These are phyloP conservation scores for Beauveria bassiana DNA, from an alignment of 2,329 filamentous ascomycete genomes.

Conservation along the genomic window DNA sequence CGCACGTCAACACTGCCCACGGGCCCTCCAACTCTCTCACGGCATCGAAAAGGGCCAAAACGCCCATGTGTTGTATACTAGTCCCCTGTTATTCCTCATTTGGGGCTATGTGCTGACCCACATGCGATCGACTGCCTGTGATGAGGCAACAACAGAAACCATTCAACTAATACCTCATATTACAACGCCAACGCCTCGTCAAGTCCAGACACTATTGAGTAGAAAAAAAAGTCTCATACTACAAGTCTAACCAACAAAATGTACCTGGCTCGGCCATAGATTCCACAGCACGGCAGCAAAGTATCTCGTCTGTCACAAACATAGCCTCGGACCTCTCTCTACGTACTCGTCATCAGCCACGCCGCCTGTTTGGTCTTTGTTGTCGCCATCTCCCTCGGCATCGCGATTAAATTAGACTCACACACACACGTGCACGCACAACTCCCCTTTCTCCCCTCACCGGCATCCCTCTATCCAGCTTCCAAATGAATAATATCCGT, in stretches of 20 bases:
- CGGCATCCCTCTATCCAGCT: neutral
- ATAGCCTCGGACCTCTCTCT: neutral
- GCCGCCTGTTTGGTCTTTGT: neutral
- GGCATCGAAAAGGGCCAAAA: neutral
- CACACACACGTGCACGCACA: neutral
- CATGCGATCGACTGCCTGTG: neutral
- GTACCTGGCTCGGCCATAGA: neutral
- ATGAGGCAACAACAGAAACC: neutral
- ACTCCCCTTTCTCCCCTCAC: neutral
- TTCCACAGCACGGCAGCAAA: neutral
- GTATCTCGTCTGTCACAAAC: neutral
- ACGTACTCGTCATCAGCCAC: neutral
- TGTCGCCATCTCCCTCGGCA: neutral
- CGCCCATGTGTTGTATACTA: neutral
- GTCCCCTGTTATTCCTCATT: neutral
- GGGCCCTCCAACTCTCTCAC: neutral
- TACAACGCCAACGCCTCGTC: neutral
- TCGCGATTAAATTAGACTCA: neutral
- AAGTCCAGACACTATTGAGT: no score
- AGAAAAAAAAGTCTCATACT: conserved; percentile 4
- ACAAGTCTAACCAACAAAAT: neutral
- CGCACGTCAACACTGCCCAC: neutral
- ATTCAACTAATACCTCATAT: conserved; percentile 6
- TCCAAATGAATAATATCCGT: neutral
- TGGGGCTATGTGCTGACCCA: neutral